phyloP scores from a whole-genome alignment of 2,329 filamentous ascomycete genomes.

The Pseudogymnoascus sp. region DNA sequence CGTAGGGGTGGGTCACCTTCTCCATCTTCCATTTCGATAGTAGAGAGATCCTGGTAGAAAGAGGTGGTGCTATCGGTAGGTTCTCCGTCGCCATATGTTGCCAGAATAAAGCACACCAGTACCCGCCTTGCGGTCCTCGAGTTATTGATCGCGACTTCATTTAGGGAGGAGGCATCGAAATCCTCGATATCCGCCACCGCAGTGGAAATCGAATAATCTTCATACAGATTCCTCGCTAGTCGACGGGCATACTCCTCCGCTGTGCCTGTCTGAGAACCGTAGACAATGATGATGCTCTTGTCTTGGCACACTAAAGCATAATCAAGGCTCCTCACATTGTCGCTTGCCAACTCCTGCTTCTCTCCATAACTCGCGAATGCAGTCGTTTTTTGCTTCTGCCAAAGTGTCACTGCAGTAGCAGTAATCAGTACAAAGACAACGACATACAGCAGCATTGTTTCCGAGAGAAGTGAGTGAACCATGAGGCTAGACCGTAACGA shows the following conservation, averaged over 20 bases:
- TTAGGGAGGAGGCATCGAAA: slow-evolving; percentile 1
- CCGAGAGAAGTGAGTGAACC: background rate
- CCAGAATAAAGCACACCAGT: slow-evolving; percentile 30
- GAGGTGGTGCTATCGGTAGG: slow-evolving; percentile 31
- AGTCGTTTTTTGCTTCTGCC: background rate
- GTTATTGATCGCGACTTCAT: slow-evolving; percentile 15
- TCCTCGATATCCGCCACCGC: background rate
- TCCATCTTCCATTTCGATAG: slow-evolving; percentile 16
- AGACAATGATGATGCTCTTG: slow-evolving; percentile 31
- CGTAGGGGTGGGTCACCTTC: background rate
- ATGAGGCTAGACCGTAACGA: background rate
- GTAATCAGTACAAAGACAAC: background rate
- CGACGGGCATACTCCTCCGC: slow-evolving; percentile 34
- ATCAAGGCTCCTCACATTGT: background rate
- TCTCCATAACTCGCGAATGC: background rate
- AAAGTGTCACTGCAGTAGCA: background rate
- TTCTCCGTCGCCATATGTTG: slow-evolving; percentile 35
- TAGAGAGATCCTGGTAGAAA: slow-evolving; percentile 25
- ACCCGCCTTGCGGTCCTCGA: background rate
- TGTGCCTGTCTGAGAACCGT: slow-evolving; percentile 37
- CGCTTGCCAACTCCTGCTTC: background rate
- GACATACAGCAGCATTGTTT: background rate
- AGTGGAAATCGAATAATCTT: slow-evolving; percentile 29
- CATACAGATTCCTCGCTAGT: slow-evolving; percentile 31
- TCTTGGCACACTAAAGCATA: background rate